These are phyloP conservation scores for Pachyrhizus erosus DNA, from an alignment of 306 rosid genomes.

Conservation along the genomic window DNA sequence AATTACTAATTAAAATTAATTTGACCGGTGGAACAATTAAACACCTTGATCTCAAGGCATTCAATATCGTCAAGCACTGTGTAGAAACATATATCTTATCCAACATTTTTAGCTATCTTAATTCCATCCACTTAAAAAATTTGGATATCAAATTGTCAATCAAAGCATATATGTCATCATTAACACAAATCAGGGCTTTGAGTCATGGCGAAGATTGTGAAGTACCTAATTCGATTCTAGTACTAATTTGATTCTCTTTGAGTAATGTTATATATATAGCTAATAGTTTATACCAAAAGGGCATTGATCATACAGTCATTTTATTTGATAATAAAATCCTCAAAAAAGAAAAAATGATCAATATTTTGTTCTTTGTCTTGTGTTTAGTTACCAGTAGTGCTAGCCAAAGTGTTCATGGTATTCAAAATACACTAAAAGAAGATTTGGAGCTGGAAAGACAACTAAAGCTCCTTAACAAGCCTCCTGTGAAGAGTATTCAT, in stretches of 20 bases:
- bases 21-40: too few relatives aligned
- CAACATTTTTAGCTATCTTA: too few relatives aligned
- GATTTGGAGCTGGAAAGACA: slow-evolving; percentile 35
- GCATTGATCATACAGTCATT: not conserved
- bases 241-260: not conserved
- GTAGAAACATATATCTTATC: too few relatives aligned
- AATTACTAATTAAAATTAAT: too few relatives aligned
- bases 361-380: not conserved
- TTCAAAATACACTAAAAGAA: not conserved
- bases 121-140: too few relatives aligned
- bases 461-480: slow-evolving; percentile 13
- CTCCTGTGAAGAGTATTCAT: slow-evolving; percentile 21
- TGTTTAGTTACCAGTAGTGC: not conserved
- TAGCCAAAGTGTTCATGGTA: not conserved
- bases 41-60: too few relatives aligned
- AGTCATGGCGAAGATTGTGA: too few relatives aligned
- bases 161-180: too few relatives aligned
- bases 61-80: too few relatives aligned
- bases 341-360: not conserved
- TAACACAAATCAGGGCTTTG: too few relatives aligned
- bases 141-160: too few relatives aligned
- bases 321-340: not conserved
- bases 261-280: not conserved
- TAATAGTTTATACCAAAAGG: not conserved
- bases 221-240: too few relatives aligned